Percentiles rank a stretch among this genome's conserved stretches.
phyloP scores from a whole-genome alignment of 2,329 filamentous ascomycete genomes.

The Lachnellula cervina region DNA sequence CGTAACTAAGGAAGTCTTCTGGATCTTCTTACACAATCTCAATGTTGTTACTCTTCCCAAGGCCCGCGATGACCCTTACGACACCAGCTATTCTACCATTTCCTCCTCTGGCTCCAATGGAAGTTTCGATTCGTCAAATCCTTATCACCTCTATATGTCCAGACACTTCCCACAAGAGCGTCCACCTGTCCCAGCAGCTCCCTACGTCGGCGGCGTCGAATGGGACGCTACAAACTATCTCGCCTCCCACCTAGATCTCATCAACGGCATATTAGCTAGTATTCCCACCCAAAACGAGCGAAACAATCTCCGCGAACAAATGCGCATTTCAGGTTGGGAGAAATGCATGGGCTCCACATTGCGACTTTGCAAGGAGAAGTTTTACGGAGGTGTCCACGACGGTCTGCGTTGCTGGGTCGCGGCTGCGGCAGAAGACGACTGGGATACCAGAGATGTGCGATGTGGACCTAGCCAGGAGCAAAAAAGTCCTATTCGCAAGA shows the following conservation, averaged over 20 bases:
- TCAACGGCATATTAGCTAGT: slow-evolving; percentile 86
- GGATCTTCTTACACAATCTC: slow-evolving; percentile 94
- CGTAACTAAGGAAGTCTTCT: slow-evolving; percentile 97
- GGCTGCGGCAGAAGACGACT: slow-evolving; percentile 80
- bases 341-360: slow-evolving; percentile 80
- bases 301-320: slow-evolving; percentile 70
- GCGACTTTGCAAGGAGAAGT: slow-evolving; percentile 94
- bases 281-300: slow-evolving; percentile 65
- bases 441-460: slow-evolving; percentile 77
- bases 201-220: slow-evolving; percentile 94
- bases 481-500: slow-evolving; percentile 40
- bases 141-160: slow-evolving; percentile 57
- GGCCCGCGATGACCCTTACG: slow-evolving; percentile 31
- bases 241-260: slow-evolving; percentile 82
- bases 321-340: slow-evolving; percentile 84
- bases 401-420: slow-evolving; percentile 85
- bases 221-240: slow-evolving; percentile 99
- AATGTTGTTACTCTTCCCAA: slow-evolving; percentile 71
- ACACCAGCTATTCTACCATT: slow-evolving; percentile 25
- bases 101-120: slow-evolving; percentile 21
- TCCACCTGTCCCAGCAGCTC: slow-evolving; percentile 86
- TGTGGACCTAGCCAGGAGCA: slow-evolving; percentile 54
- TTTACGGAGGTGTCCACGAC: slow-evolving; percentile 89
- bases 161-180: slow-evolving; percentile 79
- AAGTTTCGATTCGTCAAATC: slow-evolving; percentile 32